Percentiles rank a stretch among this genome's conserved stretches.
These are phyloP conservation scores for Phytomonas sp. DNA, from an alignment of 208 protist species.

Conservation along the genomic window DNA sequence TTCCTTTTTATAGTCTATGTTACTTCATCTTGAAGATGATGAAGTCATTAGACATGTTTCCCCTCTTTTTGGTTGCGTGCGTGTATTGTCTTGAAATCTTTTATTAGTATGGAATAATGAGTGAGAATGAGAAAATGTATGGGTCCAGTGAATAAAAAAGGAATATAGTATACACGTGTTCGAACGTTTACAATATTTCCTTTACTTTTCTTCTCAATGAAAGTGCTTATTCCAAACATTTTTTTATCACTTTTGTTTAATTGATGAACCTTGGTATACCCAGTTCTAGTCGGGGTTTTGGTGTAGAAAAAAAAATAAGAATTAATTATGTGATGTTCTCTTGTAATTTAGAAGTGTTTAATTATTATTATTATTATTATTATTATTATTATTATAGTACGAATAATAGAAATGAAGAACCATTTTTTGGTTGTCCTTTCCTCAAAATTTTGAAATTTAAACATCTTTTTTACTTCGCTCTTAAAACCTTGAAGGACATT, in stretches of 20 bases:
- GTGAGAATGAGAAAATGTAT: slow-evolving; percentile 2
- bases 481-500: neutral
- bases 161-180: slow-evolving; percentile 4
- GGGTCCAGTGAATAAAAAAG: neutral
- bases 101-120: neutral
- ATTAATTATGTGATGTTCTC: slow-evolving; percentile 4
- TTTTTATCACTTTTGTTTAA: slow-evolving; percentile 6
- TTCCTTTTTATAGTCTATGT: neutral
- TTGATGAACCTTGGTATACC: neutral
- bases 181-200: slow-evolving; percentile 7
- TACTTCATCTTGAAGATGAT: neutral
- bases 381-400: slow-evolving; percentile 4
- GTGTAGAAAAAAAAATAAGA: neutral
- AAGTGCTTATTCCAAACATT: slow-evolving; percentile 3
- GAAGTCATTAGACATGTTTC: neutral
- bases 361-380: neutral
- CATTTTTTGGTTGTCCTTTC: slow-evolving; percentile 16
- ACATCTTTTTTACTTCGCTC: neutral
- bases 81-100: neutral
- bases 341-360: slow-evolving; percentile 9
- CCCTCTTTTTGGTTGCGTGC: neutral
- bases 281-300: neutral
- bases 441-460: neutral
- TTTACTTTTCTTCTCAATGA: slow-evolving; percentile 7
- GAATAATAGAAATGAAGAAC: slow-evolving; percentile 8